Conservation (phyloP, 305 asterid genomes). For the Fraxinus dipetala region DNA sequence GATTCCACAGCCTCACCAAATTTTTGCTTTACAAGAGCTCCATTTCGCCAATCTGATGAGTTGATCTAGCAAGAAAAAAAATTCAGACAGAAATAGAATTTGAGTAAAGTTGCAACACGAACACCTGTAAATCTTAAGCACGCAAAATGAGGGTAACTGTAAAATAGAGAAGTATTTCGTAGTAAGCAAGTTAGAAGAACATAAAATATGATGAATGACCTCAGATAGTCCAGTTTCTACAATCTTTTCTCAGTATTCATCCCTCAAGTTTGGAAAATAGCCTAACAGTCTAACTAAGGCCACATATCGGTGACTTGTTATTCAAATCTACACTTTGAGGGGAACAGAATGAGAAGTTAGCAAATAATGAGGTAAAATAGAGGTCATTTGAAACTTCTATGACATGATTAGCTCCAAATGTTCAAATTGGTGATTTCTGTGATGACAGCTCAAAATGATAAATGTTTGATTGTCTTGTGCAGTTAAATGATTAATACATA, state of each 20-base stretch:
- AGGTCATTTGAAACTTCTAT: not conserved
- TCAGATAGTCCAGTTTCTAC: not conserved
- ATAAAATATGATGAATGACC: not conserved
- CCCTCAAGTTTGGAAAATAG: not conserved
- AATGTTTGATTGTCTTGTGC: not conserved
- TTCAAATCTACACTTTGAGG: not conserved
- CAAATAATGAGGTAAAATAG: not conserved
- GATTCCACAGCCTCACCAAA: constrained; percentile 99
- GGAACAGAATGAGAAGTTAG: not conserved
- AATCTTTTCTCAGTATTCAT: not conserved
- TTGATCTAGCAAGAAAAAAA: constrained; percentile 58
- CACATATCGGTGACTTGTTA: not conserved
- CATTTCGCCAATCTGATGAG: constrained; percentile 98
- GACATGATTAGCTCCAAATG: not conserved
- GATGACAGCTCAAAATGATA: not conserved
- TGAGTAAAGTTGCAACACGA: constrained; percentile 4
- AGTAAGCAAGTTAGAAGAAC: constrained; percentile 3
- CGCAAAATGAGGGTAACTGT: not conserved
- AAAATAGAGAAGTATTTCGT: not conserved
- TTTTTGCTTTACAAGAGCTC: constrained; percentile 84
- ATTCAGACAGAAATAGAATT: constrained; percentile 15
- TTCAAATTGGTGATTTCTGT: not conserved
- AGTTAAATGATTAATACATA: not conserved
- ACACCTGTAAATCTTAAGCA: not conserved
- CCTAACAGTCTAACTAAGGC: not conserved